A percentile compares a stretch with the other conserved stretches of the same genome.
Conservation (phyloP, 78 protist species). For the Cavenderia fasciculata region DNA sequence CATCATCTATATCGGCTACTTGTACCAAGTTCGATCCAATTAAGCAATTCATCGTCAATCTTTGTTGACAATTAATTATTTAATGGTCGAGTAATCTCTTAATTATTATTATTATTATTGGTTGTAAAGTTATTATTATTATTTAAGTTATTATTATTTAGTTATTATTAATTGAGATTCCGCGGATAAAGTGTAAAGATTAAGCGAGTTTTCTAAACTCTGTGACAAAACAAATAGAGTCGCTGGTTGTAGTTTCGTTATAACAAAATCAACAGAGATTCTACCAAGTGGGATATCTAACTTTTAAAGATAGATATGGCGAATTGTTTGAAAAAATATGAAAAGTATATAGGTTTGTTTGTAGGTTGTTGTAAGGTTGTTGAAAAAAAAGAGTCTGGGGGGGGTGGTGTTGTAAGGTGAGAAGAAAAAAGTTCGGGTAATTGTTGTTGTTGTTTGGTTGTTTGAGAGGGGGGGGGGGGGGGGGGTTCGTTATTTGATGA, state of each 20-base stretch:
- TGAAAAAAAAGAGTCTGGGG: background rate
- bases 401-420: background rate
- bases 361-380: background rate
- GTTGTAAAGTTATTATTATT: background rate
- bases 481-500: background rate
- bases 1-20: constrained; percentile 16
- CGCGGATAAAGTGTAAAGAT: background rate
- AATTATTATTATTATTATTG: background rate
- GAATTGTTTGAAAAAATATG: background rate
- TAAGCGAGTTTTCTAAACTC: constrained; percentile 25
- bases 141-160: too few species aligned
- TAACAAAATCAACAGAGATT: constrained; percentile 78
- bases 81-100: background rate
- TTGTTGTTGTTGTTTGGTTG: background rate
- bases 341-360: background rate
- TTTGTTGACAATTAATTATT: background rate
- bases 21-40: constrained; percentile 6
- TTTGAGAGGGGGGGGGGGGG: background rate
- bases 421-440: background rate
- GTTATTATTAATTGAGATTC: too few species aligned
- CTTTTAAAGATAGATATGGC: background rate
- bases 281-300: constrained; percentile 36
- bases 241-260: constrained; percentile 80
- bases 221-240: constrained; percentile 42
- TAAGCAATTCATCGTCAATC: background rate